Base-by-base conservation (phyloP, 2,329 filamentous ascomycete genomes). In the Diplodia mutila region DNA sequence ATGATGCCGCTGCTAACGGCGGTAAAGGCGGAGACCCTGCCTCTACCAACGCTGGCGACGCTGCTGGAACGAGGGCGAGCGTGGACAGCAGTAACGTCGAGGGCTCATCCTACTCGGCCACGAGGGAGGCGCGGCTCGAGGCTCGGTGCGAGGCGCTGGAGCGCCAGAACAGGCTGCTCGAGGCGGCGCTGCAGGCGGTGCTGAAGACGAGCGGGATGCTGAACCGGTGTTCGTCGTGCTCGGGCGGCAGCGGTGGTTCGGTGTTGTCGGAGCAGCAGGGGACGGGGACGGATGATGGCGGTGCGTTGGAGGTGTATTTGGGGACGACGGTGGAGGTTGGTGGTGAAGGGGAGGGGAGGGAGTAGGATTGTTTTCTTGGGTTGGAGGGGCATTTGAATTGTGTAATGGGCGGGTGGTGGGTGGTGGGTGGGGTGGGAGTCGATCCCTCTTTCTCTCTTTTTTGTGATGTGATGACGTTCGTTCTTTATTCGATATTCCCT, bases 151-250 rank as follows among this genome's bases (percentile, higher is more conserved):
- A 79, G 53, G 76, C 75, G 16, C 68, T 81, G 27, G 78, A 80
- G 68, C 76, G 79, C 46, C 76, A 80, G 65, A 81, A 80, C 66
- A 72, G 72, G 18, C 64, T 81, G 8, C 72, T 81, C 9, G 76
- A 77, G 29, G 79, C 79, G 9, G 79, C 79, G 5, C 70, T 81
- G 27, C 76, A 78, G 72, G 79, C 79, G 6, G 77, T 81, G 49
- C 66, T 81, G 39, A 73, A 75, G 55, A 79, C 66, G 57, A 29
- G 66, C 27, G 66, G 66, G 16, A 52, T 53, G 49, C 12, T 67
- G 57, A 77, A 79, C 59, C 68, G 71, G 11, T 75, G 75, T 59
- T 68, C 71, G 21, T 72, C 71, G 34, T 57, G 25, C 48, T 27
- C 65, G 18, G n/a, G 49, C 42, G 57, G 25, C 27, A 21, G 27